Evolutionary conservation across 257 asterid genomes (phyloP).

Genomic region (Rhazya stricta): DNA sequence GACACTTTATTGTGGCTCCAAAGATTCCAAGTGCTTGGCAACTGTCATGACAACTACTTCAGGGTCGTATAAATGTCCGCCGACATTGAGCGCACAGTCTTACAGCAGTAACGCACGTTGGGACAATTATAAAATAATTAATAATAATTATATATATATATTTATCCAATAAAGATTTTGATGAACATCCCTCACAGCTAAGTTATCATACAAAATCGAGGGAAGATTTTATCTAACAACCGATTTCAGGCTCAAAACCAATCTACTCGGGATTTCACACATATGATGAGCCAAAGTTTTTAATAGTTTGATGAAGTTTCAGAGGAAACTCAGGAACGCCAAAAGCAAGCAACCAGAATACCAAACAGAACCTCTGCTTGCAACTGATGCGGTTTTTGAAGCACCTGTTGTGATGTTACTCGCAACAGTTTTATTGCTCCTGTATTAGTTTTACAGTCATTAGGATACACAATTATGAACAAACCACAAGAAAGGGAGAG

Average conservation of each 20-base stretch:
- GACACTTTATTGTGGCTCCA: too few species aligned
- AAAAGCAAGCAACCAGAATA: constrained; percentile 32
- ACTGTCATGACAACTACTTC: too few species aligned
- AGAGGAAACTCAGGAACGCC: constrained; percentile 37
- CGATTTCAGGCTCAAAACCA: background rate
- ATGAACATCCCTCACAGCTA: background rate
- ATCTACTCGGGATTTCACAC: background rate
- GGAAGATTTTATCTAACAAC: constrained; percentile 12
- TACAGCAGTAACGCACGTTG: background rate
- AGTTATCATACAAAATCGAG: constrained; percentile 13
- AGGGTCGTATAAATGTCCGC: too few species aligned
- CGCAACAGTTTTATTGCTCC: constrained; percentile 55
- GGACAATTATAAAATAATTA: background rate
- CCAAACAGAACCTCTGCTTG: constrained; percentile 11
- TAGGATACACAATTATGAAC: constrained; percentile 4
- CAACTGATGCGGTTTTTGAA: constrained; percentile 43
- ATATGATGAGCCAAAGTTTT: background rate
- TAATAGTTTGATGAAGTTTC: background rate
- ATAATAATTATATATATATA: too few species aligned
- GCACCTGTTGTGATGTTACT: constrained; percentile 35
- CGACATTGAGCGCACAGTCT: too few species aligned
- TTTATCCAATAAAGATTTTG: background rate
- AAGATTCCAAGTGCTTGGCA: too few species aligned
- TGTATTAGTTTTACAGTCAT: constrained; percentile 19
- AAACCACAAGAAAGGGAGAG: background rate